Evolutionary conservation across 768 basidiomycete species (phyloP), one percentile per base, ranked within the genome.

Genomic region (Candolleomyces efflorescens): DNA sequence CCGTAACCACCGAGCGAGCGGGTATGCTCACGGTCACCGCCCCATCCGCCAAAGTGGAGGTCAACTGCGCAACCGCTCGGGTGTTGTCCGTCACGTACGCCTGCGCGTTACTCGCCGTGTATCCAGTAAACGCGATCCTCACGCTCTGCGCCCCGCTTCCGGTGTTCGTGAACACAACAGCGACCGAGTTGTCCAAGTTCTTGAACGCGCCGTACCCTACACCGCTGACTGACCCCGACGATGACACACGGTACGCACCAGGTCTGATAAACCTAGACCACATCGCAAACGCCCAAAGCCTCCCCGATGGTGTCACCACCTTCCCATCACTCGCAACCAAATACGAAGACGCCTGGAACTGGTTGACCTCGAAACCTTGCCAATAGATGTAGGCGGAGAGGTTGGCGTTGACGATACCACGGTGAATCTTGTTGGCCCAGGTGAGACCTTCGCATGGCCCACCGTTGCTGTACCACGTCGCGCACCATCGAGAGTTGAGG

Each of bases 381-480:
- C 61, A 62, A 54, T 62, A 62, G 54, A 62, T 55, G 45, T 62
- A 62, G 10, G 58, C 61, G 9, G 54, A 55, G 13, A 62, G 50
- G 51, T 62, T 62, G 20, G 61, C 61, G 51, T 45, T 62, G 54
- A 62, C 58, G 51, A 62, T 62, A 9, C 61, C 61, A 17, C 58
- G 59, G 48, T 55, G 54, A 39, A 62, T 39, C 44, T 62, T 62
- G 54, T 62, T 62, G 2, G 61, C 61, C 61, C 61, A 62, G 41
- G 61, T 62, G 54, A 62, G 17, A 23, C 61, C 61, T 44, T 62
- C 61, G 54, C 58, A 59, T 18, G 51, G 41, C n/a, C 61, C 61
- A 20, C 61, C 61, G 24, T 62, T 62, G 49, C 58, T 52, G 48
- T 62, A 62, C 61, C 61, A 62, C 9, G 61, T 62, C 38, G 61